These are phyloP conservation scores for Noccaea caerulescens DNA, from an alignment of 345 rosid species.

Conservation along the genomic window DNA sequence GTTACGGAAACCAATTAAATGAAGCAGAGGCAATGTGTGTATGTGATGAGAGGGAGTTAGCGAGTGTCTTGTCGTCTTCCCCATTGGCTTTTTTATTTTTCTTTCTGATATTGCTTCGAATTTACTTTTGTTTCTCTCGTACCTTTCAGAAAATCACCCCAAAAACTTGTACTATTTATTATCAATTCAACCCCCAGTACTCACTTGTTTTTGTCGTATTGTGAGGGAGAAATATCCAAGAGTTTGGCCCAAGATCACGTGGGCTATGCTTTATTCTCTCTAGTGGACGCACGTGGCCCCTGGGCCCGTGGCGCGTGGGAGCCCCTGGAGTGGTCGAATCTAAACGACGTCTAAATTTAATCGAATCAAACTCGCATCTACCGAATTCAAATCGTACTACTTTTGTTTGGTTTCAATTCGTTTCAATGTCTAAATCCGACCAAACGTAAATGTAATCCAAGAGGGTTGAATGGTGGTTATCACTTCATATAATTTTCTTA, in stretches of 20 bases:
- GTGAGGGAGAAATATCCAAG: constrained; percentile 33
- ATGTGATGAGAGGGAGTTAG: background rate
- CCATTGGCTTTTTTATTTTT: background rate
- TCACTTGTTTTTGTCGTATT: constrained; percentile 11
- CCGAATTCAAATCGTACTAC: constrained; percentile 4
- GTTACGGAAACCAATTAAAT: constrained; percentile 21
- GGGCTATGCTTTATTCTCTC: constrained; percentile 44
- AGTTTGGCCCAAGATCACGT: constrained; percentile 40
- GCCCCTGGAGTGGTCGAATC: constrained; percentile 32
- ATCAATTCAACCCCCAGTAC: constrained; percentile 10
- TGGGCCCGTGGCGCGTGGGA: constrained; percentile 37
- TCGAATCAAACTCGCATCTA: constrained; percentile 30
- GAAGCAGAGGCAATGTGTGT: constrained; percentile 35
- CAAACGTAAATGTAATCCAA: constrained; percentile 2
- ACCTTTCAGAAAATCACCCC: constrained; percentile 1
- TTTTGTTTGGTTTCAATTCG: constrained; percentile 25
- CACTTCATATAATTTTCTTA: background rate
- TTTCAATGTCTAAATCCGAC: constrained; percentile 11
- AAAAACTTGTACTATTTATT: background rate
- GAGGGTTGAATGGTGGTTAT: constrained; percentile 6
- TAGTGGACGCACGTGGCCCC: constrained; percentile 39
- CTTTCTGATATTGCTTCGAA: background rate
- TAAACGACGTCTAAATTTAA: constrained; percentile 1
- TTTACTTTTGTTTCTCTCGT: background rate
- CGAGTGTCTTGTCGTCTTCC: constrained; percentile 26